These are phyloP conservation scores for Amanita jacksonii DNA, from an alignment of 768 basidiomycete species.

Conservation along the genomic window DNA sequence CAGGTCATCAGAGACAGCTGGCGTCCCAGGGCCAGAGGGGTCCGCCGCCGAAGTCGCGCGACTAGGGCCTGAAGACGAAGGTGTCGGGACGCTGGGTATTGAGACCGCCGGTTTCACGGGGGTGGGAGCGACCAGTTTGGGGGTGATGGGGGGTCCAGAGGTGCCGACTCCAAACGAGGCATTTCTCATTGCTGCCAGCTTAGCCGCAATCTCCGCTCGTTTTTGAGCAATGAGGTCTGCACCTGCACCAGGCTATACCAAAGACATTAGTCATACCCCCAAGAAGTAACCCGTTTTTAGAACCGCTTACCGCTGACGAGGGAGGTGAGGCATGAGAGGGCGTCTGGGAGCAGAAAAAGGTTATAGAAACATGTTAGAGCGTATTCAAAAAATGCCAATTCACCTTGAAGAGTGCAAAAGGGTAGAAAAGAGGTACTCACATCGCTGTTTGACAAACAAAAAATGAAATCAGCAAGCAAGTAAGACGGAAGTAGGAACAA, in stretches of 20 bases:
- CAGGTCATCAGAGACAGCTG: slow-evolving; percentile 49
- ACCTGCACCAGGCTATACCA: slow-evolving; percentile 18
- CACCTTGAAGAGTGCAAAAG: slow-evolving; percentile 50
- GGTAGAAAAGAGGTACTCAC: slow-evolving; percentile 47
- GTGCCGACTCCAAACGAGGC: slow-evolving; percentile 26
- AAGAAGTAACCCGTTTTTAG: background rate
- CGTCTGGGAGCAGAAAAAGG: slow-evolving; percentile 44
- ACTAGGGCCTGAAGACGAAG: slow-evolving; percentile 26
- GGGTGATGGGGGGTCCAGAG: slow-evolving; percentile 23
- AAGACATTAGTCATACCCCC: background rate
- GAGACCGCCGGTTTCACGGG: slow-evolving; percentile 20
- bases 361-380: slow-evolving; percentile 65
- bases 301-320: slow-evolving; percentile 33
- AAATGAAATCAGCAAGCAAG: slow-evolving; percentile 11
- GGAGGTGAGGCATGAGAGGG: slow-evolving; percentile 34
- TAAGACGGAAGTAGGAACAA: slow-evolving; percentile 1
- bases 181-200: slow-evolving; percentile 67
- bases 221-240: slow-evolving; percentile 75
- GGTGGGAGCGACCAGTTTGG: slow-evolving; percentile 18
- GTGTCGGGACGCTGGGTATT: slow-evolving; percentile 21
- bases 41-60: slow-evolving; percentile 31
- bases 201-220: slow-evolving; percentile 77
- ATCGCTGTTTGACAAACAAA: slow-evolving; percentile 36
- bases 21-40: slow-evolving; percentile 22
- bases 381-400: slow-evolving; percentile 44